These are phyloP conservation scores for Boletellus deceptivus DNA, from an alignment of 1,284 basidiomycete species.

Conservation along the genomic window DNA sequence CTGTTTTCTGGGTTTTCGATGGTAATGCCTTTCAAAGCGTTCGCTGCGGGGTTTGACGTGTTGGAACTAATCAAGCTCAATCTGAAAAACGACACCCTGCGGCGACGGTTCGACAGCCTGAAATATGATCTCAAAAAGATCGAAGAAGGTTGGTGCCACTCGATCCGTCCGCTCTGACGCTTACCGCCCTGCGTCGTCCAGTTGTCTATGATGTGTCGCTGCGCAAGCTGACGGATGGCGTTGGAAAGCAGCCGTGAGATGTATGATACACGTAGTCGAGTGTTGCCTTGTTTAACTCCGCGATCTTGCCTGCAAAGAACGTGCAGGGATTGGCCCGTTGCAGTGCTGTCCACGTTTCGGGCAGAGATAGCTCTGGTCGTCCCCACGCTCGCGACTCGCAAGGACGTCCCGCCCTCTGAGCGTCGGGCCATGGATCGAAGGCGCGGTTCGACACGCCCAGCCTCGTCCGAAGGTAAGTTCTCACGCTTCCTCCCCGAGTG, in stretches of 20 bases:
- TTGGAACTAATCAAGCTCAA: conserved; percentile 56
- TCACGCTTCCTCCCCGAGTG: conserved; percentile 19
- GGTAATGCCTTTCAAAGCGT: conserved; percentile 40
- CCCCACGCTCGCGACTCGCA: conserved; percentile 3
- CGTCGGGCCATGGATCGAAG: conserved; percentile 30
- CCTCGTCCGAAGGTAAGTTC: conserved; percentile 36
- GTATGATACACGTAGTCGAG: background rate
- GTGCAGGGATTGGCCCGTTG: background rate
- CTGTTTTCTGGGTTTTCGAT: conserved; percentile 80
- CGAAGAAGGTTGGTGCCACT: conserved; percentile 66
- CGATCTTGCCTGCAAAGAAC: conserved; percentile 16
- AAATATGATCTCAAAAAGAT: conserved; percentile 90
- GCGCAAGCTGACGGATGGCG: conserved; percentile 49
- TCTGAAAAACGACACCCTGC: conserved; percentile 80
- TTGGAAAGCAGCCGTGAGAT: conserved; percentile 1
- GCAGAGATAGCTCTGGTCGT: conserved; percentile 8
- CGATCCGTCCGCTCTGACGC: conserved; percentile 5
- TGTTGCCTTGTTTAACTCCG: conserved; percentile 20
- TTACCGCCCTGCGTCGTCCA: conserved; percentile 28
- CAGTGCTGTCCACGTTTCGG: conserved; percentile 4
- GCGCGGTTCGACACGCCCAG: conserved; percentile 32
- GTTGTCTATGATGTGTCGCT: conserved; percentile 85
- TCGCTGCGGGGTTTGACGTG: conserved; percentile 12
- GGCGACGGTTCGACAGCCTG: conserved; percentile 76
- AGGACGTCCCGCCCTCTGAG: background rate